phyloP scores from a whole-genome alignment of 1,284 basidiomycete species.

The Papiliotrema nemorosa region DNA sequence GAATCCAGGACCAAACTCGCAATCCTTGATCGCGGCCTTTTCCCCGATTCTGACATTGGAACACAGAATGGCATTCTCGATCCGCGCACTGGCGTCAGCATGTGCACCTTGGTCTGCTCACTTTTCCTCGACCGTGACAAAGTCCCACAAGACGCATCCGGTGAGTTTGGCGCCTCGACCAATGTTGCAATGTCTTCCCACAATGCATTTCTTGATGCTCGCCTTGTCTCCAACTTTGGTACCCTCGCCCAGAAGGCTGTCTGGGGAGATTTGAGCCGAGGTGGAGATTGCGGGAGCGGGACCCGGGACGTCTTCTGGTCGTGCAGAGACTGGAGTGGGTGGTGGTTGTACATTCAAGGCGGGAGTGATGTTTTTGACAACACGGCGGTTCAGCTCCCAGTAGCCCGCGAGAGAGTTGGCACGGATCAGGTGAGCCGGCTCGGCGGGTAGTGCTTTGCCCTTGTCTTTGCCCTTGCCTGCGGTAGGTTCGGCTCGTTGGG shows the following conservation, averaged over 20 bases:
- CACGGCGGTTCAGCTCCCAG: conserved; percentile 70
- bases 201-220: conserved; percentile 79
- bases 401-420: conserved; percentile 80
- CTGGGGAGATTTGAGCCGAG: conserved; percentile 77
- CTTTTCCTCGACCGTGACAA: conserved; percentile 67
- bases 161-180: conserved; percentile 80
- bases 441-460: conserved; percentile 47
- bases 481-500: conserved; percentile 7
- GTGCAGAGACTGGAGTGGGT: conserved; percentile 30
- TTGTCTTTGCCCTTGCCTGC: conserved; percentile 17
- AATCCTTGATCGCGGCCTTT: conserved; percentile 73
- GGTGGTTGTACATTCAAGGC: neutral
- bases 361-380: conserved; percentile 23
- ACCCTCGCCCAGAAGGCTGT: conserved; percentile 76
- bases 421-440: conserved; percentile 61
- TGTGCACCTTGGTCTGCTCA: conserved; percentile 11
- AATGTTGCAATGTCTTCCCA: conserved; percentile 84
- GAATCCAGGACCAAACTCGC: conserved; percentile 84
- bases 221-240: conserved; percentile 79
- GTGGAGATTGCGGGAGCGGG: conserved; percentile 37
- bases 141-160: conserved; percentile 86
- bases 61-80: conserved; percentile 85
- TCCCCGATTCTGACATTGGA: conserved; percentile 74
- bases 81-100: conserved; percentile 63
- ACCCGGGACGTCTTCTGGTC: conserved; percentile 7